Evolutionary conservation across 768 basidiomycete genomes (phyloP), one percentile per base, ranked within the genome.

Genomic region (Phanerochaete carnosa): DNA sequence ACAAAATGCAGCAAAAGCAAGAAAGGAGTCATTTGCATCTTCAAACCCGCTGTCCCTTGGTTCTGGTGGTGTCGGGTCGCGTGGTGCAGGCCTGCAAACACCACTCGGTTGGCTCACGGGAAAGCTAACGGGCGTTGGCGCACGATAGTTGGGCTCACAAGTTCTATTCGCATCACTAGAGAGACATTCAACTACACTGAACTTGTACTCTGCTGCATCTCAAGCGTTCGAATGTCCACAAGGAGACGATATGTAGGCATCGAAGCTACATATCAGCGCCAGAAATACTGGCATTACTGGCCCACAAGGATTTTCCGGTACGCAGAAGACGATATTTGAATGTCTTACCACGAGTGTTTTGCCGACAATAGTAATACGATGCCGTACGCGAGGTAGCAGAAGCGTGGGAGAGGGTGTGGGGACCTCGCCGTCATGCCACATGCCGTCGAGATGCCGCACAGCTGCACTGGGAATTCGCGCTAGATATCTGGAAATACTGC

Each of bases 11-110:
- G 81, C 87, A 52, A 86, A 85, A 65, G 83, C 85, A 35, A 82
- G 92, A 62, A 90, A 86, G 65, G 88, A 91, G 62, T 92, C 92
- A 0, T 92, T 85, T 70, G 75, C 83, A 29, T 86, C 90, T n/a
- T 83, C 92, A 19, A 92, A 94, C 67, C 92, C 92, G 8, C 81
- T 94, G 43, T 85, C 92, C 9, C 73, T 94, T 33, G 90, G 91
- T 23, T 81, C 82, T 45, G 72, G 74, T 7, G 79, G 81, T 28
- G 86, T 87, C 5, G 77, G 86, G n/a, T 79, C 84, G 28, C 77
- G 87, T 59, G 82, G 82, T 47, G 75, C 81, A 53, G 81, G 81
- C 57, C 66, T 90, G 58, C 88, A 85, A 66, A 86, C 88, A 39
- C 90, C 91, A 8, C 74, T 94, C 1, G 88, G 86, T 7, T 94